Evolutionary conservation across 2,329 filamentous ascomycete species (phyloP).

Genomic region (Anisogramma anomala): DNA sequence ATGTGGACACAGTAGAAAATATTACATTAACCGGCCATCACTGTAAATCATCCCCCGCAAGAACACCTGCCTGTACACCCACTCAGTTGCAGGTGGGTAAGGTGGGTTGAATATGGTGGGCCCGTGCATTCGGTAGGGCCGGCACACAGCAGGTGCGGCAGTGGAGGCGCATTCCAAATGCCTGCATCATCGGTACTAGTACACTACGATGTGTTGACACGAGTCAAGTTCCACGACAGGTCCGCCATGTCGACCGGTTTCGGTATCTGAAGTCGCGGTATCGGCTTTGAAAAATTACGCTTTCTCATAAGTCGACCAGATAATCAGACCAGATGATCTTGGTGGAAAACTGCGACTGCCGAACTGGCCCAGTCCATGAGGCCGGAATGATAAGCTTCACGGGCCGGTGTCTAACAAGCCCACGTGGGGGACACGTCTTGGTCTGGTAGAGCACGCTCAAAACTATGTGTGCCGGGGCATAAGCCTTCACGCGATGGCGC

Average conservation of each 20-base stretch:
- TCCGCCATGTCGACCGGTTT: neutral
- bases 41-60: too few relatives aligned
- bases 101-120: too few relatives aligned
- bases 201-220: conserved; percentile 11
- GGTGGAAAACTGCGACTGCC: neutral
- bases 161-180: conserved; percentile 4
- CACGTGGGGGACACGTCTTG: neutral
- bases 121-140: conserved; percentile 5
- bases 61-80: conserved; percentile 1
- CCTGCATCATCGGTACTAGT: conserved; percentile 11
- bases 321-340: conserved; percentile 4
- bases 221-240: conserved; percentile 8
- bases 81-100: conserved; percentile 8
- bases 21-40: too few relatives aligned
- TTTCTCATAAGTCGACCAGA: conserved; percentile 1
- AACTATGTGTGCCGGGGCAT: neutral
- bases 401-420: neutral
- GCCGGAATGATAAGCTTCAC: neutral
- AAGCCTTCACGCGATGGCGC: neutral
- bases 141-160: conserved; percentile 1
- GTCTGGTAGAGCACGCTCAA: neutral
- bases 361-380: neutral
- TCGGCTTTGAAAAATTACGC: conserved; percentile 3
- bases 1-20: too few relatives aligned
- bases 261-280: conserved; percentile 6